A percentile compares a stretch with the other conserved stretches of the same genome.
These are phyloP conservation scores for Leishmania tropica DNA, from an alignment of 208 protist genomes.

Conservation along the genomic window DNA sequence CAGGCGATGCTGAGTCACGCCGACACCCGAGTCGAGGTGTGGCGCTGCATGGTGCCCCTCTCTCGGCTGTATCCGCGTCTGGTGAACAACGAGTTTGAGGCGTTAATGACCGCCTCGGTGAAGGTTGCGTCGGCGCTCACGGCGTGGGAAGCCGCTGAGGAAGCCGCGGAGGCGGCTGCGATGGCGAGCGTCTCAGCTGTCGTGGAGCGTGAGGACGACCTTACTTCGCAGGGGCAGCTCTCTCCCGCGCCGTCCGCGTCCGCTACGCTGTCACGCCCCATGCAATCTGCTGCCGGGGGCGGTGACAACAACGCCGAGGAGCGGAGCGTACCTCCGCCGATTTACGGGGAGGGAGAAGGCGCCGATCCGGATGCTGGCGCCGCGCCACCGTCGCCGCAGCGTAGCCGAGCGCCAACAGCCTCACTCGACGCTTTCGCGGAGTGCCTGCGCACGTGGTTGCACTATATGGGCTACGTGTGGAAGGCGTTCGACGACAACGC, in stretches of 20 bases:
- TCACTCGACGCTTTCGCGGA: constrained; percentile 48
- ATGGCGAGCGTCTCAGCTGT: not conserved
- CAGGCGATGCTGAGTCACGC: constrained; percentile 62
- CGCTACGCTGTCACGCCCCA: not conserved
- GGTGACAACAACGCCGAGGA: not conserved
- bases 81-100: constrained; percentile 53
- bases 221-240: not conserved
- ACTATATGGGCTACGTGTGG: constrained; percentile 88
- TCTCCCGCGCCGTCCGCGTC: constrained; percentile 8
- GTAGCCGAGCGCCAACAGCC: not conserved
- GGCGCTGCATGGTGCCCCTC: constrained; percentile 74
- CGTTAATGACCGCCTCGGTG: constrained; percentile 44
- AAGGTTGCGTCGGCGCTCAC: constrained; percentile 34
- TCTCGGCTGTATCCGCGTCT: constrained; percentile 65
- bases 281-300: not conserved
- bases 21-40: constrained; percentile 58
- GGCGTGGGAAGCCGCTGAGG: constrained; percentile 27
- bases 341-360: not conserved
- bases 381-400: not conserved
- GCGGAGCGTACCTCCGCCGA: not conserved
- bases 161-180: constrained; percentile 8
- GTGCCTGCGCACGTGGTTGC: constrained; percentile 76
- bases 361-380: not conserved
- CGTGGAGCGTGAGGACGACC: not conserved
- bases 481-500: constrained; percentile 78